phyloP scores from a whole-genome alignment of 352 stramenopile genomes.

The Phytopythium kandeliae region DNA sequence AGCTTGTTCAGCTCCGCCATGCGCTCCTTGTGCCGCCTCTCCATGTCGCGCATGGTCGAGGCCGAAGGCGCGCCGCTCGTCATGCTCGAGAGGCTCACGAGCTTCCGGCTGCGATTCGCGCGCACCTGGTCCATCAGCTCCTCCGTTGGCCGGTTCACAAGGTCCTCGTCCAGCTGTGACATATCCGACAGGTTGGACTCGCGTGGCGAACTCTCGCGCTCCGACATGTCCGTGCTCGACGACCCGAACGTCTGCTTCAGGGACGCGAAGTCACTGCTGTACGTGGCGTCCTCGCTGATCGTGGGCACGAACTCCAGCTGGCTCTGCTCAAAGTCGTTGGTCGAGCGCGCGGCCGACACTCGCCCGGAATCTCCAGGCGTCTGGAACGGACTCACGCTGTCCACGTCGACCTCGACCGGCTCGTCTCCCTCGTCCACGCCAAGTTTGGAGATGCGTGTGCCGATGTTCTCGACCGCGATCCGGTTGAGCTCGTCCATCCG shows the following conservation, averaged over 20 bases:
- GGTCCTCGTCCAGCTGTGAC: slow-evolving; percentile 31
- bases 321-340: slow-evolving; percentile 10
- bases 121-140: slow-evolving; percentile 43
- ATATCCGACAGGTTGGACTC: slow-evolving; percentile 12
- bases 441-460: slow-evolving; percentile 16
- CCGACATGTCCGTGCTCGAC: slow-evolving; percentile 18
- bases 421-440: slow-evolving; percentile 4
- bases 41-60: slow-evolving; percentile 30
- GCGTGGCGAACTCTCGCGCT: slow-evolving; percentile 12
- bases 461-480: slow-evolving; percentile 17
- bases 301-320: slow-evolving; percentile 14
- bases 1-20: slow-evolving; percentile 57
- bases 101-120: slow-evolving; percentile 20
- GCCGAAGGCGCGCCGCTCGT: slow-evolving; percentile 19
- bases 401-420: neutral
- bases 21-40: slow-evolving; percentile 37
- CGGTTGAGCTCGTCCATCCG: slow-evolving; percentile 20
- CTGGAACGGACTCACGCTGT: neutral
- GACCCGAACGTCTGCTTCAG: slow-evolving; percentile 14
- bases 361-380: neutral
- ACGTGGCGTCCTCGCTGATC: slow-evolving; percentile 13
- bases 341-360: slow-evolving; percentile 5
- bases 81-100: slow-evolving; percentile 4
- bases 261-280: slow-evolving; percentile 5
- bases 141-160: slow-evolving; percentile 41